Conservation (phyloP, 495 filamentous ascomycete species). For the Glutinoglossum americanum region DNA sequence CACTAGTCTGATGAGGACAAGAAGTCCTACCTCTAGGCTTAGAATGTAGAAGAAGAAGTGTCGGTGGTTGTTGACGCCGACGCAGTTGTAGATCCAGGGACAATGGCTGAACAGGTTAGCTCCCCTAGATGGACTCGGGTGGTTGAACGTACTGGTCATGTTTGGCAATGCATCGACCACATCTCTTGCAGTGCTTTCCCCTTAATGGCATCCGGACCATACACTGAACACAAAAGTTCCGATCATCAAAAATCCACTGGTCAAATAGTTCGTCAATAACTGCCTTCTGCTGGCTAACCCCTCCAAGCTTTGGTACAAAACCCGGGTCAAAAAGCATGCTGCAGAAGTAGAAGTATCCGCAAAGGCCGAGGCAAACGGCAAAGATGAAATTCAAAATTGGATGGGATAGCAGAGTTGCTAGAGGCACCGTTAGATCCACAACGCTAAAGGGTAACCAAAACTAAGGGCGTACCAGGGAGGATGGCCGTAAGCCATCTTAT, state of each 20-base stretch:
- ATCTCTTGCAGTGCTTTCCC: slow-evolving; percentile 87
- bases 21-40: slow-evolving; percentile 51
- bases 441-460: slow-evolving; percentile 5
- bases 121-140: background rate
- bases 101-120: slow-evolving; percentile 44
- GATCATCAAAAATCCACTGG: slow-evolving; percentile 76
- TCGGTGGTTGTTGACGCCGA: slow-evolving; percentile 82
- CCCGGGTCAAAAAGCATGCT: slow-evolving; percentile 81
- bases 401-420: slow-evolving; percentile 40
- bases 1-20: slow-evolving; percentile 26
- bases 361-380: slow-evolving; percentile 35
- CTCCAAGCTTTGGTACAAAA: slow-evolving; percentile 79
- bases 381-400: slow-evolving; percentile 61
- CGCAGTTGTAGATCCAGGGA: slow-evolving; percentile 93
- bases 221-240: slow-evolving; percentile 81
- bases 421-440: slow-evolving; percentile 7
- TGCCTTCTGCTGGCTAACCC: slow-evolving; percentile 67
- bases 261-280: slow-evolving; percentile 67
- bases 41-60: slow-evolving; percentile 85
- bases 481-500: slow-evolving; percentile 51
- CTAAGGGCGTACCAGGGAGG: slow-evolving; percentile 34
- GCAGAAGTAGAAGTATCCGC: slow-evolving; percentile 64
- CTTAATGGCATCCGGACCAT: slow-evolving; percentile 81
- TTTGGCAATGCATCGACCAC: slow-evolving; percentile 80
- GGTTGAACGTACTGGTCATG: slow-evolving; percentile 68